Percentiles rank a stretch among this genome's conserved stretches.
Evolutionary conservation across 192 early-diverging fungal genomes (phyloP).

Genomic region (Coemansia aciculifera): DNA sequence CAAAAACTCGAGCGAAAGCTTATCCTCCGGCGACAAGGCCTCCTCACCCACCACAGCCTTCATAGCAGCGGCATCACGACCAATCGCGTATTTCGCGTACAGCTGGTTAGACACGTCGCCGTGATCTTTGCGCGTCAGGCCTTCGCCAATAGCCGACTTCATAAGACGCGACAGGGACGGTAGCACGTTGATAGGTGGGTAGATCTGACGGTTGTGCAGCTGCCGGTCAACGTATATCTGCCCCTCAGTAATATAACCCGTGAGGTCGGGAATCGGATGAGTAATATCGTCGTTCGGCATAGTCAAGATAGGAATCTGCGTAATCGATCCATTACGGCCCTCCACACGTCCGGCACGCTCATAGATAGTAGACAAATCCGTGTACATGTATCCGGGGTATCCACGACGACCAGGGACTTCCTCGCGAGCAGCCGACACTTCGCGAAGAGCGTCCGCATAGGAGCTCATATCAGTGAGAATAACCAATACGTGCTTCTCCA

Average conservation of each 20-base stretch:
- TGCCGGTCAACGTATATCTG: conserved; percentile 99
- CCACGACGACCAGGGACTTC: conserved; percentile 99
- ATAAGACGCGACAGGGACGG: conserved; percentile 98
- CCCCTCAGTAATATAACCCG: conserved; percentile 99
- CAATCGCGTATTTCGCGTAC: conserved; percentile 99
- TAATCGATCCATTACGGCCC: conserved; percentile 96
- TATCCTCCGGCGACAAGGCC: conserved; percentile 97
- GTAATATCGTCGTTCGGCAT: conserved; percentile 99
- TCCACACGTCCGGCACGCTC: conserved; percentile 97
- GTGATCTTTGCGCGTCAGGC: conserved; percentile 96
- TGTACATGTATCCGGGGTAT: conserved; percentile 99
- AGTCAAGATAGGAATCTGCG: conserved; percentile 99
- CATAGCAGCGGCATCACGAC: conserved; percentile 97
- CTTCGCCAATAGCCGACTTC: conserved; percentile 99
- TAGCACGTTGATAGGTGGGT: conserved; percentile 99
- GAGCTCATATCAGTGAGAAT: conserved; percentile 99
- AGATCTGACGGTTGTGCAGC: conserved; percentile 98
- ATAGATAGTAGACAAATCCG: conserved; percentile 99
- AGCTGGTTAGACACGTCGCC: conserved; percentile 99
- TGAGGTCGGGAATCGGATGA: conserved; percentile 99
- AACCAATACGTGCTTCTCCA: conserved; percentile 98
- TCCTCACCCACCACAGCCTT: conserved; percentile 99
- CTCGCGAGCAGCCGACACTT: conserved; percentile 98
- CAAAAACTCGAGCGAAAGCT: conserved; percentile 95
- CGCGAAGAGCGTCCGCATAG: conserved; percentile 99